Evolutionary conservation across 1,284 basidiomycete genomes (phyloP), one percentile per base, ranked within the genome.

Genomic region (Phylloboletellus chloephorus): DNA sequence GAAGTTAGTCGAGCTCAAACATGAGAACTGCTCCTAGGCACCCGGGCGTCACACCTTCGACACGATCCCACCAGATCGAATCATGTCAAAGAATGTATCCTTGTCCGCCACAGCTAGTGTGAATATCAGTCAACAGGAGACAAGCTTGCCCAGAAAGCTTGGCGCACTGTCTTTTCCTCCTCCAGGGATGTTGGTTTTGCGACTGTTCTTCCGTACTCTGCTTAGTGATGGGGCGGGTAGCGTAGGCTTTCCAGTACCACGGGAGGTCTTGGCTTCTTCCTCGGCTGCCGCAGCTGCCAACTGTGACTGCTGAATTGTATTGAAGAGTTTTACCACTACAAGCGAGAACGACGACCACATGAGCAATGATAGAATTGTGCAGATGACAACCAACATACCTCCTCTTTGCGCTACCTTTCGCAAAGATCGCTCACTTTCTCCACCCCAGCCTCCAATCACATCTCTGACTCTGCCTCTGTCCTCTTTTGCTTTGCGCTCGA

Each of bases 391-490:
- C 16, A 30, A 57, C 76, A 37, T 60, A 87, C 86, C 86, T 63
- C 86, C 86, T 61, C 86, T 72, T 53, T 89, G 87, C 9, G 87
- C 87, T 41, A 89, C 79, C 60, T 89, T 89, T 48, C 86, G 66
- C 45, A 89, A 60, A 3, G 77, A 76, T 41, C 87, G 67, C 58
- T 89, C 87, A 49, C 77, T 71, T 60, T 88, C 86, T 7, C 74
- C 82, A 24, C 86, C 86, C 86, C 87, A 89, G 15, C 84, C 86
- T 33, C 80, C 86, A 51, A 89, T 89, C 4, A 85, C 76, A 60
- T 88, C 86, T 34, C 64, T 75, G 46, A 88, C 70, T 45, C 80
- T 69, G 2, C 80, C 78, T 51, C 71, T 79, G 52, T 88, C 86
- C 52, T 88, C 86, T 50, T 73, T 81, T 49, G 82, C 82, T 61